Base-by-base conservation (phyloP, 2,329 filamentous ascomycete species). In the Cladosporium sphaerospermum region DNA sequence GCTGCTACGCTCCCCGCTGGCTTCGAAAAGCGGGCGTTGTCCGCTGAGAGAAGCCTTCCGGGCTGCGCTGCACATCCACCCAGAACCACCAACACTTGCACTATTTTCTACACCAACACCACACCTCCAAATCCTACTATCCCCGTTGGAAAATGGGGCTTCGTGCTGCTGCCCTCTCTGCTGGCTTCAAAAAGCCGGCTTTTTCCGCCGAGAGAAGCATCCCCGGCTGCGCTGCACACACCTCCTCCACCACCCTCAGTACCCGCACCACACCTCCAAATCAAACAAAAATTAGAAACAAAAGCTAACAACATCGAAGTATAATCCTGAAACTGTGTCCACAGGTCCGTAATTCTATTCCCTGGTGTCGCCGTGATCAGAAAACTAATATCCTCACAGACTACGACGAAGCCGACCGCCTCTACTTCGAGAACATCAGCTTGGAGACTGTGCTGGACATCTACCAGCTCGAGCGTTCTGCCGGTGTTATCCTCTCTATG, bases 351-450 rank as follows among this genome's bases (percentile, higher is more conserved):
- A 44, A 16, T 44, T 44, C 41, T 18, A 18, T 8, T 18, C 5
- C 11, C 23, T 18, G 10, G 6, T 18, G 18, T 44, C 18, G 19
- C 14, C 13, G 13, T n/a, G n/a, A 18, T 16, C 19, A 31, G 8
- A 3, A 16, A 16, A n/a, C 33, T 46, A 37, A 18, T 34, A n/a
- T 16, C 23, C 19, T 96, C 59, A 95, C 91, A 0, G 93, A 99
- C 70, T 96, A 92, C 64, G 91, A 97, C 53, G 92, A 97, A 67
- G 91, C 92, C 0, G 93, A 97, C 66, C 83, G 85, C 53, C 79
- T 99, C 9, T 99, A 97, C 71, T 99, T 99, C 62, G 93, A 97
- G 73, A 95, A 92, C 67, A 95, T 96, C 71, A 90, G 85, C 62
- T 71, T 95, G 9, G 92, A 97, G 71, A 92, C 86, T 0, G 82